Conservation (phyloP, 2,329 filamentous ascomycete genomes). For the Rhinocladiella similis region DNA sequence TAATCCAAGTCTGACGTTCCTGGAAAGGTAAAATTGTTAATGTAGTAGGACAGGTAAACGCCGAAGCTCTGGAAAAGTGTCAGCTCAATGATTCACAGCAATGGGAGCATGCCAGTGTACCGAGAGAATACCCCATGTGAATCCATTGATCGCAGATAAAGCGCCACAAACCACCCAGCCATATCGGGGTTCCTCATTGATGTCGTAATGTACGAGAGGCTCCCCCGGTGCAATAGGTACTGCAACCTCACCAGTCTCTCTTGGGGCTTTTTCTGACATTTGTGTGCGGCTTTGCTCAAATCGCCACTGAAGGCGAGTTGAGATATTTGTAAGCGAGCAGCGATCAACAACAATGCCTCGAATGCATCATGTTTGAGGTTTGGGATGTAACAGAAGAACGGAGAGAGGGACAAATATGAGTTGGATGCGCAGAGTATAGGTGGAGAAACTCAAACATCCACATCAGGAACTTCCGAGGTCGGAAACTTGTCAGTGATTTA, state of each 20-base stretch:
- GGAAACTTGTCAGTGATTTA: background rate
- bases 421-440: background rate
- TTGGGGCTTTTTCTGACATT: background rate
- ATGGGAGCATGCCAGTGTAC: slow-evolving; percentile 12
- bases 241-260: slow-evolving; percentile 6
- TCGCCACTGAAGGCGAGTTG: no score
- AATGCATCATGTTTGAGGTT: background rate
- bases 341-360: background rate
- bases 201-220: slow-evolving; percentile 4
- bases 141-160: slow-evolving; percentile 34
- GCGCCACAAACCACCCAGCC: slow-evolving; percentile 34
- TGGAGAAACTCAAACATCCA: background rate
- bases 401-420: no score
- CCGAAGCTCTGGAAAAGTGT: slow-evolving; percentile 36
- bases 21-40: slow-evolving; percentile 34
- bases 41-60: slow-evolving; percentile 46
- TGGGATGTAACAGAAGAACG: no score
- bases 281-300: no score
- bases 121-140: slow-evolving; percentile 36
- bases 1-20: slow-evolving; percentile 32
- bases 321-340: background rate
- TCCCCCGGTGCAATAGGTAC: slow-evolving; percentile 11
- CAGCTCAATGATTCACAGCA: background rate
- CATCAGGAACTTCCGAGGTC: background rate
- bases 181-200: slow-evolving; percentile 31